phyloP scores from a whole-genome alignment of 768 basidiomycete species.

The Nidularia sp. region DNA sequence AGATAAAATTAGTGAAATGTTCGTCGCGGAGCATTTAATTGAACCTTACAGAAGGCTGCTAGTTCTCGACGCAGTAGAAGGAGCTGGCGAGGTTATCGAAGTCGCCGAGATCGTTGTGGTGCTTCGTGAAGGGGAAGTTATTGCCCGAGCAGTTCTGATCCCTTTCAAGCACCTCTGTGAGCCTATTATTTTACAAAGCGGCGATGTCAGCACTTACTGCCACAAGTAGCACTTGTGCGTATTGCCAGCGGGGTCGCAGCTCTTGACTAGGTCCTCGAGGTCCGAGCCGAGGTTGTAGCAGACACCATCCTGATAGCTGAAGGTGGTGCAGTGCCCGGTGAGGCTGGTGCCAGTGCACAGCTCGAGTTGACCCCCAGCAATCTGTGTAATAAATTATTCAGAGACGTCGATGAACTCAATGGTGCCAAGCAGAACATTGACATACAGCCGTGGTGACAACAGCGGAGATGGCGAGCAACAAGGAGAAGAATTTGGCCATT shows the following conservation, averaged over 20 bases:
- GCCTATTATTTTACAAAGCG: no score
- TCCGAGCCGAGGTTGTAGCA: slow-evolving; percentile 5
- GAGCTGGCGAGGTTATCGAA: slow-evolving; percentile 7
- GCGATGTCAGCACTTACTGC: slow-evolving; percentile 1
- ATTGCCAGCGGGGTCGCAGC: slow-evolving; percentile 3
- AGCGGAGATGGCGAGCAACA: no score
- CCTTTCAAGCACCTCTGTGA: background rate
- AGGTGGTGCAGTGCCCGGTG: slow-evolving; percentile 3
- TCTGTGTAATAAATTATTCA: background rate
- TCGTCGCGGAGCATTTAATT: no score
- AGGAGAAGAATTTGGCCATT: no score
- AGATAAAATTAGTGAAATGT: no score
- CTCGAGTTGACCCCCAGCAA: slow-evolving; percentile 5
- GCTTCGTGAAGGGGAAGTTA: slow-evolving; percentile 5
- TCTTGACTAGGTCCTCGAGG: slow-evolving; percentile 6
- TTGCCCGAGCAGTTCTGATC: slow-evolving; percentile 5
- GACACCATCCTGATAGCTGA: slow-evolving; percentile 7
- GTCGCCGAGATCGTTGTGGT: slow-evolving; percentile 6
- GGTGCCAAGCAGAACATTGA: no score
- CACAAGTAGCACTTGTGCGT: slow-evolving; percentile 8
- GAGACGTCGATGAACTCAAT: no score
- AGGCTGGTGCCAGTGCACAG: slow-evolving; percentile 6
- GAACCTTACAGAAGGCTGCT: no score
- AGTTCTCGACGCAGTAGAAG: slow-evolving; percentile 5
- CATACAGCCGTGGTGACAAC: no score